phyloP scores from a whole-genome alignment of 106 monocot genomes.

The Dendrobium huoshanense region DNA sequence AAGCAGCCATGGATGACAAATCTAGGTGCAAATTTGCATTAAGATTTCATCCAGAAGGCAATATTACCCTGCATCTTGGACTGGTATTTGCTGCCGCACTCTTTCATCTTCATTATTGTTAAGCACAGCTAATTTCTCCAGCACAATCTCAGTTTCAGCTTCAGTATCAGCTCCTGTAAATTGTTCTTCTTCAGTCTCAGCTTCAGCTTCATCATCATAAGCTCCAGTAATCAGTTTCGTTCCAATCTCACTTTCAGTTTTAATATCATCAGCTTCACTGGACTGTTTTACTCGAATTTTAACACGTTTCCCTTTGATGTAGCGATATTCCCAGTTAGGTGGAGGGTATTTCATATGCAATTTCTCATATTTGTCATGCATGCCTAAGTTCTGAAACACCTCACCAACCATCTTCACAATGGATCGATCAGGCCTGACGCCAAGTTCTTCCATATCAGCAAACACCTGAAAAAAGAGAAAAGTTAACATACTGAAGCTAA shows the following conservation, averaged over 20 bases:
- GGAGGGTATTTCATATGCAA: slow-evolving; percentile 79
- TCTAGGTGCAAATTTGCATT: background rate
- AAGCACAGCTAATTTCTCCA: background rate
- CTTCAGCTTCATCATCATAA: background rate
- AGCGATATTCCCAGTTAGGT: slow-evolving; percentile 77
- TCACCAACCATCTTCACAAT: slow-evolving; percentile 67
- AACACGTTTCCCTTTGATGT: slow-evolving; percentile 86
- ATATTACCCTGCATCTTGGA: background rate
- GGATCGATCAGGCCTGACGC: slow-evolving; percentile 53
- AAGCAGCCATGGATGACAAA: no score
- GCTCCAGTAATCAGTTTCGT: background rate
- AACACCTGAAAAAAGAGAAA: slow-evolving; percentile 42
- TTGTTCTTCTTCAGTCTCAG: background rate
- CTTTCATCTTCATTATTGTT: background rate
- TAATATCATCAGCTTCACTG: background rate
- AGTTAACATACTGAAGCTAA: background rate
- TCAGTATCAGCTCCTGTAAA: background rate
- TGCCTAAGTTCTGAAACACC: slow-evolving; percentile 62
- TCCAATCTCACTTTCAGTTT: background rate
- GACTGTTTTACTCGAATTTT: slow-evolving; percentile 38
- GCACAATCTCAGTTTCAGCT: background rate
- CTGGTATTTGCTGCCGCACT: background rate
- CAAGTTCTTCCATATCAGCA: slow-evolving; percentile 95
- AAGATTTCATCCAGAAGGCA: background rate
- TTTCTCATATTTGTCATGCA: slow-evolving; percentile 75